These are phyloP conservation scores for Colletotrichum shisoi DNA, from an alignment of 2,329 filamentous ascomycete genomes.

Conservation along the genomic window DNA sequence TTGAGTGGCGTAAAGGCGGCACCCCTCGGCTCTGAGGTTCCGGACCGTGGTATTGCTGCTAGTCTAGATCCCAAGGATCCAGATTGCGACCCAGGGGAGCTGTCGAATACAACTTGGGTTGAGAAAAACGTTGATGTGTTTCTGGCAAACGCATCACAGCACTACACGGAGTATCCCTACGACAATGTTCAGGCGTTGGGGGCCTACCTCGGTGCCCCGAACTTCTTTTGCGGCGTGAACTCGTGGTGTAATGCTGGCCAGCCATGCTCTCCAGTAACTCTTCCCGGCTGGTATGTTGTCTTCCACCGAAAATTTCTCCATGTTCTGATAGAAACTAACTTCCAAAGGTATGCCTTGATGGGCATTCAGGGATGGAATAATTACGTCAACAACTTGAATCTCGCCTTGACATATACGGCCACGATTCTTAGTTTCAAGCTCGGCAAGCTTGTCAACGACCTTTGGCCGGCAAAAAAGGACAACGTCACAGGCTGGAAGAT, in stretches of 20 bases:
- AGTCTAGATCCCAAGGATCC: neutral
- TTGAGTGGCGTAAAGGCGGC: neutral
- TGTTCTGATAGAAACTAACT: neutral
- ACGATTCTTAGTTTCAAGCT: conserved; percentile 8
- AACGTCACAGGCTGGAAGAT: conserved; percentile 3
- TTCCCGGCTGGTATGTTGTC: conserved; percentile 31
- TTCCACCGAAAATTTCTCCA: neutral
- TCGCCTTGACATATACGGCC: conserved; percentile 8
- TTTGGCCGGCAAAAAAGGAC: conserved; percentile 16
- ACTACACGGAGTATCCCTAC: conserved; percentile 4
- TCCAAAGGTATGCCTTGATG: conserved; percentile 29
- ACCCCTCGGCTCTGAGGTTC: neutral
- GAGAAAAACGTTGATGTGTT: neutral
- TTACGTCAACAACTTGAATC: conserved; percentile 36
- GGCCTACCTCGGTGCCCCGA: conserved; percentile 33
- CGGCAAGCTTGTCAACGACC: neutral
- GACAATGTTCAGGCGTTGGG: conserved; percentile 37
- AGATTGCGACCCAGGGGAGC: neutral
- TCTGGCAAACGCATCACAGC: neutral
- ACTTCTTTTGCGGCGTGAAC: conserved; percentile 38
- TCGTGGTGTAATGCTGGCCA: conserved; percentile 38
- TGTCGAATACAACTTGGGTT: conserved; percentile 19
- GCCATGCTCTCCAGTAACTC: conserved; percentile 35
- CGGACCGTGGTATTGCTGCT: neutral
- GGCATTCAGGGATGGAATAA: conserved; percentile 35